These are phyloP conservation scores for Trichoderma gracile DNA, from an alignment of 2,329 filamentous ascomycete genomes.

Conservation along the genomic window DNA sequence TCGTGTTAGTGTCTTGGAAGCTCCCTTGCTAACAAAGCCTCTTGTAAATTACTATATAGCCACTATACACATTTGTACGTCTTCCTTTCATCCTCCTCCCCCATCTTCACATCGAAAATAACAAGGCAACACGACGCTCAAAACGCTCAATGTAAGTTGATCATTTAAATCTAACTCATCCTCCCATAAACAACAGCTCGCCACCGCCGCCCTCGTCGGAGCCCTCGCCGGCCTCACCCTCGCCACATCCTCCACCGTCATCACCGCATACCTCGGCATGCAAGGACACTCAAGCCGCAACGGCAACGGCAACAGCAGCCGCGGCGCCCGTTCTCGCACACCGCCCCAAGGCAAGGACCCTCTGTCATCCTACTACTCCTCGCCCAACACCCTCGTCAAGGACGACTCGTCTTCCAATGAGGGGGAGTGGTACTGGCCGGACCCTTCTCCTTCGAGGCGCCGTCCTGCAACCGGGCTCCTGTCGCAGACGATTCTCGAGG, in stretches of 20 bases:
- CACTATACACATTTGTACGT: constrained; percentile 47
- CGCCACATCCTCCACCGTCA: constrained; percentile 55
- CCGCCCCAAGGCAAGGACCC: constrained; percentile 25
- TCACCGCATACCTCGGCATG: constrained; percentile 55
- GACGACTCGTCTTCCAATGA: constrained; percentile 38
- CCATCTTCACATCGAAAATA: not conserved
- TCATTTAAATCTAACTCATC: not conserved
- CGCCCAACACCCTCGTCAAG: constrained; percentile 29
- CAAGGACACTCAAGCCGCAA: constrained; percentile 33
- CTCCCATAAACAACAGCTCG: constrained; percentile 46
- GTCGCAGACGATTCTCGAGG: constrained; percentile 69
- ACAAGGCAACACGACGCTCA: constrained; percentile 28
- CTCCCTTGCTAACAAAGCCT: not conserved
- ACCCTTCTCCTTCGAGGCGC: constrained; percentile 41
- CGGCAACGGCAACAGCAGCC: constrained; percentile 11
- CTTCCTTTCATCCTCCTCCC: too few species aligned
- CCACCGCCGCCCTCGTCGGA: constrained; percentile 68
- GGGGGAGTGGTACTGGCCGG: constrained; percentile 43
- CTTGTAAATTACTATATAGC: constrained; percentile 33
- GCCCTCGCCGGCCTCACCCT: constrained; percentile 61
- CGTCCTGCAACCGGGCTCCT: constrained; percentile 53
- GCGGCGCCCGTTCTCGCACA: constrained; percentile 1
- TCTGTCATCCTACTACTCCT: constrained; percentile 24
- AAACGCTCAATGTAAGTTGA: not conserved
- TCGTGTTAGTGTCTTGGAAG: too few species aligned